Evolutionary conservation across 2,329 filamentous ascomycete species (phyloP).

Genomic region (Scytalidium sp.): DNA sequence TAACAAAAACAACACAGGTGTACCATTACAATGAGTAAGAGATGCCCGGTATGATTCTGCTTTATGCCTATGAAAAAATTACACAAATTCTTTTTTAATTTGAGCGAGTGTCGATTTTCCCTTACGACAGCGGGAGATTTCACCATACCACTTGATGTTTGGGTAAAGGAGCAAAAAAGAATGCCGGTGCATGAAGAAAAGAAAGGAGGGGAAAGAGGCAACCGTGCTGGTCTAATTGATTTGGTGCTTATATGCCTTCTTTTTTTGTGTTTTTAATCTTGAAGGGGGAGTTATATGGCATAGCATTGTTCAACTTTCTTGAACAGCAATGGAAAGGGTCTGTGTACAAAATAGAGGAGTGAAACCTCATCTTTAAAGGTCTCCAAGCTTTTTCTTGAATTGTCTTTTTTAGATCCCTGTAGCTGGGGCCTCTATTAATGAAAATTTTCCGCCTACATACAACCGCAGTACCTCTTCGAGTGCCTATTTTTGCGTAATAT

Average conservation of each 20-base stretch:
- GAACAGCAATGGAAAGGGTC: slow-evolving; percentile 6
- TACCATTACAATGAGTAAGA: slow-evolving; percentile 85
- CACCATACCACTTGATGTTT: slow-evolving; percentile 5
- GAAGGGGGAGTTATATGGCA: slow-evolving; percentile 18
- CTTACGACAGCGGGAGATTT: slow-evolving; percentile 1
- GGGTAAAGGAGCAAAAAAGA: background rate
- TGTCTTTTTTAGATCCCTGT: background rate
- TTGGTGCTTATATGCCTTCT: too few species aligned
- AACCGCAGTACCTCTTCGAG: too few species aligned
- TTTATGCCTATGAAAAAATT: slow-evolving; percentile 7
- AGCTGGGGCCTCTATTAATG: background rate
- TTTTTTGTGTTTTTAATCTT: slow-evolving; percentile 4
- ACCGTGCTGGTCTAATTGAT: background rate
- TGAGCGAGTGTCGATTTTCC: slow-evolving; percentile 7
- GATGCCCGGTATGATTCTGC: slow-evolving; percentile 20
- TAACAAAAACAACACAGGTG: slow-evolving; percentile 51
- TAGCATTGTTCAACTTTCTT: slow-evolving; percentile 12
- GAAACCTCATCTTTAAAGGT: too few species aligned
- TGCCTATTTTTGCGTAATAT: slow-evolving; percentile 16
- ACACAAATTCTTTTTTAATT: background rate
- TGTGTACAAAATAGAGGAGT: slow-evolving; percentile 19
- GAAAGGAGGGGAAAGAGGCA: background rate
- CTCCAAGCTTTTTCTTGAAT: slow-evolving; percentile 2
- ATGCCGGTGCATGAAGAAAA: background rate
- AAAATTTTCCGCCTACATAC: background rate